A percentile compares a stretch with the other conserved stretches of the same genome.
Evolutionary conservation across 352 stramenopile genomes (phyloP).

Genomic region (Phytopythium aichiense): DNA sequence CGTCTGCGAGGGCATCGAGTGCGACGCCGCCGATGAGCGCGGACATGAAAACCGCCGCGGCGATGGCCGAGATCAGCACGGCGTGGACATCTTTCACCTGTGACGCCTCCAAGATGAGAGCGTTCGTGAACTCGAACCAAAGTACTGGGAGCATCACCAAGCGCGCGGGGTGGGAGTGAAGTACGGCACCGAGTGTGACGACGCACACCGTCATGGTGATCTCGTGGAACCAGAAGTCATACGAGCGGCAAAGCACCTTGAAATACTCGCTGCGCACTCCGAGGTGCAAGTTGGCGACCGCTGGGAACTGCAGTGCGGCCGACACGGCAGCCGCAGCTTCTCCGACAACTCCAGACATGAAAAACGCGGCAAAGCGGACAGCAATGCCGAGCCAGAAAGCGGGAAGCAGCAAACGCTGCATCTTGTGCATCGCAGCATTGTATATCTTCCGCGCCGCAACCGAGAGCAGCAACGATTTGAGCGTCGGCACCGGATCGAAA

Average conservation of each 20-base stretch:
- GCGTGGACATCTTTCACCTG: neutral
- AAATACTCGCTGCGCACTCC: neutral
- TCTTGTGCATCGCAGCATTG: too few relatives aligned
- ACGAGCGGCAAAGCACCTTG: neutral
- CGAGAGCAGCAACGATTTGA: too few relatives aligned
- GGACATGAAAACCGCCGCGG: neutral
- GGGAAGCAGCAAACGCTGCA: too few relatives aligned
- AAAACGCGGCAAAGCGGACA: too few relatives aligned
- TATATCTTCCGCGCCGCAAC: too few relatives aligned
- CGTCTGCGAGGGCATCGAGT: neutral
- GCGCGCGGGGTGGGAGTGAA: neutral
- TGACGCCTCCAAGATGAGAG: neutral
- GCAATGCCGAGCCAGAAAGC: too few relatives aligned
- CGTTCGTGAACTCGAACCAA: slow-evolving; percentile 5
- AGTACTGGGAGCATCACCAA: neutral
- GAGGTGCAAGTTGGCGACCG: neutral
- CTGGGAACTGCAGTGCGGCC: neutral
- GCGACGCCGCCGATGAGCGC: neutral
- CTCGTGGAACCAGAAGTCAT: slow-evolving; percentile 1
- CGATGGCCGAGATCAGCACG: neutral
- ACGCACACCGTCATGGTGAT: neutral
- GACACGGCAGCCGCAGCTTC: neutral
- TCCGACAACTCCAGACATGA: too few relatives aligned
- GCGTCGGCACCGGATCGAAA: too few relatives aligned
- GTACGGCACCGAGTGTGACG: neutral